phyloP scores from a whole-genome alignment of 768 basidiomycete genomes.

The Favolaschia claudopus region DNA sequence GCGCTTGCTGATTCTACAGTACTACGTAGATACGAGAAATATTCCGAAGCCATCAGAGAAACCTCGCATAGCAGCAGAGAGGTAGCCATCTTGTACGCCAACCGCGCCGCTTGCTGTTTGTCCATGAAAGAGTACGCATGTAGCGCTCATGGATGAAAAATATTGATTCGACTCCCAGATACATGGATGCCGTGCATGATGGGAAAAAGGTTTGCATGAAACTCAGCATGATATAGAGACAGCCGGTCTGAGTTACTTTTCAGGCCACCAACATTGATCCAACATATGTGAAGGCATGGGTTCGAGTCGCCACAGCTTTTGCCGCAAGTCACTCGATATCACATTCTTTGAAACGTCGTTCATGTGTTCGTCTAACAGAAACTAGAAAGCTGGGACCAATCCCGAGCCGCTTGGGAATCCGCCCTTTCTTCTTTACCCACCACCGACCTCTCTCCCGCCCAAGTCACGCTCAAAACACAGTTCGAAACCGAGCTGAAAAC shows the following conservation, averaged over 20 bases:
- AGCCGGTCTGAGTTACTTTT: too few relatives aligned
- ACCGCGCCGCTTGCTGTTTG: slow-evolving; percentile 51
- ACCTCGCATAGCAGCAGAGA: slow-evolving; percentile 46
- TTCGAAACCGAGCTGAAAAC: slow-evolving; percentile 40
- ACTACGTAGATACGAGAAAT: slow-evolving; percentile 41
- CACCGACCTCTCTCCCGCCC: slow-evolving; percentile 33
- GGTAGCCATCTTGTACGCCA: slow-evolving; percentile 52
- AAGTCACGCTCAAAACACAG: slow-evolving; percentile 45
- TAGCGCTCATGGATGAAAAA: neutral
- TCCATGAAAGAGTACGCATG: slow-evolving; percentile 42
- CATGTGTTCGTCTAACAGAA: slow-evolving; percentile 23
- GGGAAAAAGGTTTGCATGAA: slow-evolving; percentile 35
- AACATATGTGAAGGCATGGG: slow-evolving; percentile 50
- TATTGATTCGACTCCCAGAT: slow-evolving; percentile 24
- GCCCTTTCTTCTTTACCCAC: slow-evolving; percentile 42
- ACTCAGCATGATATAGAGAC: neutral
- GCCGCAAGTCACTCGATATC: slow-evolving; percentile 32
- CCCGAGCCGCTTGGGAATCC: slow-evolving; percentile 37
- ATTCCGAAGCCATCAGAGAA: slow-evolving; percentile 49
- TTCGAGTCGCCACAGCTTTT: slow-evolving; percentile 46
- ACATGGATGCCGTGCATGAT: slow-evolving; percentile 41
- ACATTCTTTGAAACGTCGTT: neutral
- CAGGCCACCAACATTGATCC: slow-evolving; percentile 50
- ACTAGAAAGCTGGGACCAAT: slow-evolving; percentile 27
- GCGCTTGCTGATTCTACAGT: neutral